Base-by-base conservation (phyloP, 495 filamentous ascomycete genomes). In the Aspergillus sparsus region DNA sequence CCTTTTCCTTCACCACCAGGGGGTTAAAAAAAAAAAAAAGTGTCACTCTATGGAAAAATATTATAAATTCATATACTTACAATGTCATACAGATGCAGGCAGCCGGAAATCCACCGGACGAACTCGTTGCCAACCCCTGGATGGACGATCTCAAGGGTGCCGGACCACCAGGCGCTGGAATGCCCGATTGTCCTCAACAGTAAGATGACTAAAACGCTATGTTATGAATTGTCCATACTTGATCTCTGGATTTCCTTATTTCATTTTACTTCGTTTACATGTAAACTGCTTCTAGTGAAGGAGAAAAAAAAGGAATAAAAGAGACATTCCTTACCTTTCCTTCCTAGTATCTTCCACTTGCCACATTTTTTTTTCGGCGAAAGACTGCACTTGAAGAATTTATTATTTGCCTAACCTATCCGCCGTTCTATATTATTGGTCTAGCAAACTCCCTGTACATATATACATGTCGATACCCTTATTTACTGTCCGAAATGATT, bases 61-160 rank as follows among this genome's bases (percentile, higher is more conserved):
- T 9, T 33, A 12, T 31, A 37, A 34, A 60, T 57, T 49, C 74
- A 55, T 21, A 49, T 3, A 60, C 50, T 57, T 27, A 27, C 21
- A 27, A 27, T 27, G 21, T 27, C 21, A 27, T 27, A 3, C 21
- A 82, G 94, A 98, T 98, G 93, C 94, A 98, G 93, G 86, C 87
- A 53, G 87, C 89, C 16, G 94, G 94, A 5, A 91, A 89, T 42
- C 94, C 93, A 7, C 94, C 94, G 2, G 81, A 87, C 21, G 94
- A 97, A 72, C 79, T 98, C 10, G 88, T 98, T 49, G 89, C 92
- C 21, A 91, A 96, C 68, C 77, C 78, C n/a, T 69, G 72, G 41
- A 69, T 75, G 67, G 75, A 69, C 33, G 71, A 77, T 36, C 37
- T 73, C 31, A 69, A 69, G 45, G 68, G 67, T 49, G 55, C 61